phyloP scores from a whole-genome alignment of 2,329 filamentous ascomycete genomes.

The Apiospora rasikravindrae region DNA sequence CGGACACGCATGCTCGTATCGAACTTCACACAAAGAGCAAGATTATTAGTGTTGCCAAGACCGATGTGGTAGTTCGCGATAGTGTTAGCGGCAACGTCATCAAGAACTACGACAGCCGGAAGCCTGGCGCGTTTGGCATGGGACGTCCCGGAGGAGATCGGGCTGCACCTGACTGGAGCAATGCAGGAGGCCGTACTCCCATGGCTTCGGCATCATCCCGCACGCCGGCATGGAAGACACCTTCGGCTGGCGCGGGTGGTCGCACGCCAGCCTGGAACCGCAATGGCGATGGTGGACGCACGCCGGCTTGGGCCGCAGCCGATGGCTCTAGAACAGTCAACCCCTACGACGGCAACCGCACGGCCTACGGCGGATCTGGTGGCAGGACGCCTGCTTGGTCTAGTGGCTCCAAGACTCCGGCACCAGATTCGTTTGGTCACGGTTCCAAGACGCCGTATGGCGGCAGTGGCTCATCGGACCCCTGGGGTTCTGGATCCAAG shows the following conservation, averaged over 20 bases:
- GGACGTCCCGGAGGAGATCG: conserved; percentile 52
- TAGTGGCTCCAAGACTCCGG: conserved; percentile 75
- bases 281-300: conserved; percentile 62
- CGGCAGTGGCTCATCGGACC: conserved; percentile 52
- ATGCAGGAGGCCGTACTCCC: conserved; percentile 69
- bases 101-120: conserved; percentile 64
- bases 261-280: conserved; percentile 69
- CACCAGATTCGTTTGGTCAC: conserved; percentile 66
- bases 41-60: conserved; percentile 82
- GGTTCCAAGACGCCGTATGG: conserved; percentile 72
- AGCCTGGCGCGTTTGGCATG: conserved; percentile 40
- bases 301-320: conserved; percentile 73
- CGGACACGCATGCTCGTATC: conserved; percentile 82
- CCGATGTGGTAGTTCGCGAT: conserved; percentile 85
- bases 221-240: conserved; percentile 77
- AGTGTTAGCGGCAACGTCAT: conserved; percentile 79
- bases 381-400: conserved; percentile 73
- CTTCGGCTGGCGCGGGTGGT: conserved; percentile 61
- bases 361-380: conserved; percentile 78
- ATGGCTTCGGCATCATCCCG: conserved; percentile 67
- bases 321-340: conserved; percentile 72
- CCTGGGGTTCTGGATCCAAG: conserved; percentile 73
- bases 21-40: conserved; percentile 96
- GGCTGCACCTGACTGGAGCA: conserved; percentile 61
- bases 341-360: conserved; percentile 75